A percentile compares a stretch with the other conserved stretches of the same genome.
These are phyloP conservation scores for Phytophthora hibernalis DNA, from an alignment of 352 stramenopile genomes.

Conservation along the genomic window DNA sequence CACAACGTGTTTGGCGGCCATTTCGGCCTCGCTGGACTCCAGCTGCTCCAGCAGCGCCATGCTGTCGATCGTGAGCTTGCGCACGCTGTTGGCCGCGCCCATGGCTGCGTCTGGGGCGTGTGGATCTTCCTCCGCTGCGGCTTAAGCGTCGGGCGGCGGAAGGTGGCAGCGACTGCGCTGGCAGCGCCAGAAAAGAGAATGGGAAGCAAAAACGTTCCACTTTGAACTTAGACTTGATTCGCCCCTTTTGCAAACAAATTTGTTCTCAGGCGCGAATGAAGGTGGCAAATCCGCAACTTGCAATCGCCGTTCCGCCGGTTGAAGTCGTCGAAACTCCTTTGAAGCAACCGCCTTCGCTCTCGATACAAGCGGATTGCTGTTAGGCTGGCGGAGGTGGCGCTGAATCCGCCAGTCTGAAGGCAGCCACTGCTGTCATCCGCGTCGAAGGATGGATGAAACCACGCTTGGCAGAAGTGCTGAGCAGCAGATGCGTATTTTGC, in stretches of 20 bases:
- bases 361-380: too few relatives aligned
- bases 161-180: background rate
- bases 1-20: slow-evolving; percentile 57
- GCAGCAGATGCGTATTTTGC: too few relatives aligned
- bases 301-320: too few relatives aligned
- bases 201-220: background rate
- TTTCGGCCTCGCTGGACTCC: slow-evolving; percentile 70
- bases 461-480: too few relatives aligned
- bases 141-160: background rate
- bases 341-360: too few relatives aligned
- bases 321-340: too few relatives aligned
- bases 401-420: too few relatives aligned
- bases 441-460: too few relatives aligned
- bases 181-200: background rate
- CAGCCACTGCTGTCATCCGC: too few relatives aligned
- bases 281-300: background rate
- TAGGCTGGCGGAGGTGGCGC: too few relatives aligned
- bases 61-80: slow-evolving; percentile 83
- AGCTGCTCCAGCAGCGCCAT: slow-evolving; percentile 83
- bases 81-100: slow-evolving; percentile 81
- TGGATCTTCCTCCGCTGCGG: too few relatives aligned
- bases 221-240: slow-evolving; percentile 1
- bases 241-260: background rate
- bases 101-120: slow-evolving; percentile 39
- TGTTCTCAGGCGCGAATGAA: background rate